Base-by-base conservation (phyloP, 177 flowering plant genomes). In the Vitis hybrid region DNA sequence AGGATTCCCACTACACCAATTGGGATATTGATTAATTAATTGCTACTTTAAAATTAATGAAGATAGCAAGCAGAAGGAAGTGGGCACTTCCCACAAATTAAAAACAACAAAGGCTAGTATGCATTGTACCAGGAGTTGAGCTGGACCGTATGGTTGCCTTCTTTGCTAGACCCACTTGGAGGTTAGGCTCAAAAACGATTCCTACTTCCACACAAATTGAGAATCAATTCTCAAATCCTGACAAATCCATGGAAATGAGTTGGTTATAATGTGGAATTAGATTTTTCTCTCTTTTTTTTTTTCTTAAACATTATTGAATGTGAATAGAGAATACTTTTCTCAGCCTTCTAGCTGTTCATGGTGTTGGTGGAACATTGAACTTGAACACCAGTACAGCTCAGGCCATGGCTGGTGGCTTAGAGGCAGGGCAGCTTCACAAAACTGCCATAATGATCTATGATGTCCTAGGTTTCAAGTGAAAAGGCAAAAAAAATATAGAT, bases 1-100 rank as follows among this genome's bases (percentile, higher is more conserved):
- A 18, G 77, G 79, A 79, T 73, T 74, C 67, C 82, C 82, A 79
- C 77, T 58, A 51, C 65, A 69, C 73, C 67, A 52, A 60, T 60
- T 58, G 2, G 22, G 8, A 18, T 26, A 52, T 20, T 45, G 20
- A 58, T 29, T 60, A 67, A 74, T 58, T 68, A 74, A 58, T 58
- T n/a, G 1, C 14, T n/a, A 63, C 57, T 50, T 73, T 68, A 26
- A 31, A 39, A 39, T 59, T 20, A 62, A 56, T 18, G 18, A 57
- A 74, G 70, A 70, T 66, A 61, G 61, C 70, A 70, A 48, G 6
- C 10, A 18, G 52, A 64, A 70, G 62, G 70, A 53, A 66, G 50
- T 70, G 62, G 56, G 57, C 29, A 69, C 12, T 33, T 53, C 14
- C 31, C 33, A 50, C 16, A 13, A 19, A 49, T 6, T 3, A 13